Evolutionary conservation across 2,329 filamentous ascomycete species (phyloP), one percentile per base, ranked within the genome.

Genomic region (Cadophora sp.): DNA sequence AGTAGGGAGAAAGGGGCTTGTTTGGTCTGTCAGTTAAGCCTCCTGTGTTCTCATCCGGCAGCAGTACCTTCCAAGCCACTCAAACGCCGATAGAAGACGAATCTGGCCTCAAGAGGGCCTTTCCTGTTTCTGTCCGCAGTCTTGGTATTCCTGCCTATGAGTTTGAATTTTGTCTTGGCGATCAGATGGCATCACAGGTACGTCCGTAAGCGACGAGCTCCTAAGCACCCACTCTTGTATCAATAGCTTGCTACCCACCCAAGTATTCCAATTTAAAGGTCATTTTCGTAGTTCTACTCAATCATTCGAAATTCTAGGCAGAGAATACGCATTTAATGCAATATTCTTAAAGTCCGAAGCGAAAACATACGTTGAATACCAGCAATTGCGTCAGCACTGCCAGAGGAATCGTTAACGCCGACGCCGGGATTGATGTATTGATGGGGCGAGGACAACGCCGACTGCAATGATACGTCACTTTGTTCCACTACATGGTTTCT

Each of bases 381-480:
- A 31, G 29, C 8, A n/a, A 22, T 9, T 22, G 19, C 2, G 3
- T 19, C 12, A 48, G 8, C n/a, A 22, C 1, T 22, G 7, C n/a
- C 19, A 22, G 12, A n/a, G 6, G 2, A 8, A 22, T 8, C 43
- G n/a, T 59, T 59, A 59, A 59, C 31, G 56, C 56, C 56, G 56
- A 59, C 4, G 34, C 22, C 31, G 31, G 40, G 3, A 22, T 6
- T 29, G 24, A 40, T 37, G 22, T 22, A n/a, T 24, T 19, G 16
- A 40, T 58, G 19, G 19, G 55, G 31, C 55, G 12, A 59, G 27
- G 34, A 59, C 56, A 59, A 43, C 50, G 14, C 19, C 46, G 46
- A 55, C 43, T 27, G 40, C n/a, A 16, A 11, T 48, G 59, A 16
- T 27, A 48, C 59, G 24, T 46, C 27, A 22, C 19, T 22, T 48